Base-by-base conservation (phyloP, 352 stramenopile genomes). In the Peronosclerospora sorghi region DNA sequence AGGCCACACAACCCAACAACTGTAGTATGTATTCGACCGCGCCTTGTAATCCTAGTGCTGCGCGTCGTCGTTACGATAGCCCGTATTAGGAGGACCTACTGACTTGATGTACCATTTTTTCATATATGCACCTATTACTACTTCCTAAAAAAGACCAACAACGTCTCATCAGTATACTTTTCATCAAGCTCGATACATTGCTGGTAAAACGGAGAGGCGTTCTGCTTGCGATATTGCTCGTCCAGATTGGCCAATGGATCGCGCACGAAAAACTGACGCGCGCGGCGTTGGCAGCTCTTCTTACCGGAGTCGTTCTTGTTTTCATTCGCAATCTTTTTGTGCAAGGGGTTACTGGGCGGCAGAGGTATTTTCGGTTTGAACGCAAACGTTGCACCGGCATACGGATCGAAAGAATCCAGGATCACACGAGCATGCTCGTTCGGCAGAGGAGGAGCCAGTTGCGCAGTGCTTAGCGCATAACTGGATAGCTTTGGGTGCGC, bases 401-500 rank as follows among this genome's bases (percentile, higher is more conserved):
- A 56, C 17, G 59, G 64, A 32, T 84, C 67, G 50, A 74, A 91
- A 18, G 60, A 64, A 27, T 83, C 62, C 32, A 91, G 63, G 51
- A 91, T 59, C 13, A 66, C 62, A 23, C 65, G 62, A 1, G 73
- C 65, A 41, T 68, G 69, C 51, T 91, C 78, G 29, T 78, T 86
- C 5, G 79, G 76, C 20, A 89, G 55, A 9, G 55, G 71, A 28
- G 76, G 63, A 5, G 48, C 65, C 28, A 87, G 54, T 42, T 81
- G 47, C 5, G 76, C 73, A 27, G 77, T 92, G 21, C 62, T 74
- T 20, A 69, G 37, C 2, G 80, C 67, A 14, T 87, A 92, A 21
- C 45, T 60, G 17, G 75, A 59, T 13, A 96, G 65, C 28, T 57
- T 67, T n/a, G 84, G 86, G 54, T 97, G 69, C 44, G 78, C 69